These are phyloP conservation scores for Flueggea neowawraea DNA, from an alignment of 441 rosid species.

Conservation along the genomic window DNA sequence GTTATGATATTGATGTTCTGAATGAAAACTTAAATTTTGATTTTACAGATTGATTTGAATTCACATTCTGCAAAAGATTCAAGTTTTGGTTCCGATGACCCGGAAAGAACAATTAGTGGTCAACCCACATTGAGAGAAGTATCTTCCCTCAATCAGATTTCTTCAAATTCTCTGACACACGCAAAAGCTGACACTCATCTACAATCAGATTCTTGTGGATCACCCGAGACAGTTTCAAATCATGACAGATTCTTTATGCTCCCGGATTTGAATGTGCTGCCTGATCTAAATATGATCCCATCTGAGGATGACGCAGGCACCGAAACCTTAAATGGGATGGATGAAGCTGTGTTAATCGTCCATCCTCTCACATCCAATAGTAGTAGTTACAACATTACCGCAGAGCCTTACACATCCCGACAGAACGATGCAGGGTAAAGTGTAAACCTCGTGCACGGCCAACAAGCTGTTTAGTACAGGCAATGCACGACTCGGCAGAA, in stretches of 20 bases:
- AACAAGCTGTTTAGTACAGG: slow-evolving; percentile 8
- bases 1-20: not conserved
- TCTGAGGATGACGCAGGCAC: slow-evolving; percentile 35
- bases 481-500: not conserved
- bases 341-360: slow-evolving; percentile 17
- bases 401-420: not conserved
- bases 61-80: slow-evolving; percentile 14
- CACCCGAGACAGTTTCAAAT: slow-evolving; percentile 12
- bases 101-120: slow-evolving; percentile 11
- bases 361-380: not conserved
- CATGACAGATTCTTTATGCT: slow-evolving; percentile 27
- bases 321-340: slow-evolving; percentile 27
- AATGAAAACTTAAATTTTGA: not conserved
- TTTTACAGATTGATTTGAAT: slow-evolving; percentile 46
- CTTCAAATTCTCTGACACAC: slow-evolving; percentile 1
- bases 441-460: too few relatives aligned
- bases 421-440: slow-evolving; percentile 2
- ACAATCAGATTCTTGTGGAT: slow-evolving; percentile 17
- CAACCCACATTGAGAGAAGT: slow-evolving; percentile 9
- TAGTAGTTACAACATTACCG: slow-evolving; percentile 1
- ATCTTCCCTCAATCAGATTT: slow-evolving; percentile 12
- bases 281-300: slow-evolving; percentile 78
- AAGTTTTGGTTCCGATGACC: slow-evolving; percentile 11
- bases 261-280: slow-evolving; percentile 64
- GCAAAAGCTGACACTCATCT: slow-evolving; percentile 10